Evolutionary conservation across 257 asterid species (phyloP), one percentile per base, ranked within the genome.

Genomic region (Marsdenia floribunda): DNA sequence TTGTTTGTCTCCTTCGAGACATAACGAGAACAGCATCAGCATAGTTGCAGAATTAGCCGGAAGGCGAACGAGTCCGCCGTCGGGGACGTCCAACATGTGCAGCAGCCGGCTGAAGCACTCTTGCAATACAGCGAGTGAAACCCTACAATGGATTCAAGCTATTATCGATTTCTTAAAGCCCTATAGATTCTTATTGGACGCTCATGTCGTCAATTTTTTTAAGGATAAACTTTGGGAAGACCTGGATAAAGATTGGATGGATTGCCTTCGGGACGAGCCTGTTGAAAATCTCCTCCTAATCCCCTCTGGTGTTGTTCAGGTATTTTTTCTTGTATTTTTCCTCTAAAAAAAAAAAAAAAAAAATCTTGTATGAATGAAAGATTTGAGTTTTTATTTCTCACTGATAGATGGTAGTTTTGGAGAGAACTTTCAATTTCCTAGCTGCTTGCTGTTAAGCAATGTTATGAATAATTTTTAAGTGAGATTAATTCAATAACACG

Each of bases 141-240:
- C 96, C 19, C 81, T 83, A 46, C 88, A 88, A 79, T 93, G 98
- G 98, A 91, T 93, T 73, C 85, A 71, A 47, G 92, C 96, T 33
- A 90, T 91, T 54, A 73, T 83, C 50, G 76, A 83, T n/a, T 93
- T 91, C 84, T 84, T 91, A 71, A 65, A 86, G 73, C 92, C 89
- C 0, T 88, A 84, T 81, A 79, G 89, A 69, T 91, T 91, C 84
- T 87, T 91, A 63, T 47, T 91, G 6, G 91, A 90, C 13, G 93
- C 90, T 47, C 97, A 86, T 74, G 93, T 91, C 64, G 93, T 88
- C 82, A 87, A 90, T 83, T 93, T 91, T 87, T 91, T 88, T 87
- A 87, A 81, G 88, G 96, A 91, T 83, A 87, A 85, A 50, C 86
- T 90, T 37, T 93, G 97, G 97, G 94, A 87, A 85, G 82, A 90